These are phyloP conservation scores for Trichomonascaceae sp. DNA, from an alignment of 1,139 yeast species.

Conservation along the genomic window DNA sequence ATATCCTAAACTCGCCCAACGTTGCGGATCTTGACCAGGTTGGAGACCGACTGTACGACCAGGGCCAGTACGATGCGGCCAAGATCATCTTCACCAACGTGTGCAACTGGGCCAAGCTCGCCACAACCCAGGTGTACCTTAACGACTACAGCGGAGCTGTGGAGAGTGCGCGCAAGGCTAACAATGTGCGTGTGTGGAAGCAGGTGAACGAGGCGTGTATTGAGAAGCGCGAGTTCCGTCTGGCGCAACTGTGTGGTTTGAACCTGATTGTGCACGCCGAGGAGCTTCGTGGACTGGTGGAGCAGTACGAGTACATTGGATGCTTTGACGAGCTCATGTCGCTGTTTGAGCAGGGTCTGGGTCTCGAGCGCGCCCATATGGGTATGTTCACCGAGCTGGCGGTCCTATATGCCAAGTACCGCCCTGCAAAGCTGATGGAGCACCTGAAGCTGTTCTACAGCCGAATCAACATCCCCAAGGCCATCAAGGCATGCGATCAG, in stretches of 20 bases:
- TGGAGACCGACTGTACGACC: constrained; percentile 82
- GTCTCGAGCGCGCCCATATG: constrained; percentile 98
- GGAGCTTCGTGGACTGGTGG: constrained; percentile 82
- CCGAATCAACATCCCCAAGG: constrained; percentile 95
- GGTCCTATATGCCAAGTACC: constrained; percentile 76
- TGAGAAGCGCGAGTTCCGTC: constrained; percentile 86
- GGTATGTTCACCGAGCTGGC: constrained; percentile 99
- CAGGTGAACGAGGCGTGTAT: constrained; percentile 95
- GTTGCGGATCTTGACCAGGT: constrained; percentile 86
- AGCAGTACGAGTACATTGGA: constrained; percentile 78
- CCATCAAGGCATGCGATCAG: constrained; percentile 80
- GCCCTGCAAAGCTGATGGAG: constrained; percentile 87
- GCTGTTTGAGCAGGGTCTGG: constrained; percentile 88
- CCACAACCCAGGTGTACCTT: constrained; percentile 85
- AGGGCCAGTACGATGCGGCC: constrained; percentile 83
- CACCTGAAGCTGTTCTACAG: constrained; percentile 97
- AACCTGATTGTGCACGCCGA: constrained; percentile 95
- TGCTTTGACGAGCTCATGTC: constrained; percentile 85
- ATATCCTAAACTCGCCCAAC: constrained; percentile 70
- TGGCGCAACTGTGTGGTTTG: constrained; percentile 98
- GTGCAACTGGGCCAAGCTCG: constrained; percentile 89
- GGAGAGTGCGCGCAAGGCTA: constrained; percentile 97
- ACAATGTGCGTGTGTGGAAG: constrained; percentile 90
- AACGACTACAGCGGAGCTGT: constrained; percentile 94
- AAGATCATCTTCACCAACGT: constrained; percentile 74